Conservation (phyloP, 1,284 basidiomycete genomes). For the Heterobasidion parviporum region DNA sequence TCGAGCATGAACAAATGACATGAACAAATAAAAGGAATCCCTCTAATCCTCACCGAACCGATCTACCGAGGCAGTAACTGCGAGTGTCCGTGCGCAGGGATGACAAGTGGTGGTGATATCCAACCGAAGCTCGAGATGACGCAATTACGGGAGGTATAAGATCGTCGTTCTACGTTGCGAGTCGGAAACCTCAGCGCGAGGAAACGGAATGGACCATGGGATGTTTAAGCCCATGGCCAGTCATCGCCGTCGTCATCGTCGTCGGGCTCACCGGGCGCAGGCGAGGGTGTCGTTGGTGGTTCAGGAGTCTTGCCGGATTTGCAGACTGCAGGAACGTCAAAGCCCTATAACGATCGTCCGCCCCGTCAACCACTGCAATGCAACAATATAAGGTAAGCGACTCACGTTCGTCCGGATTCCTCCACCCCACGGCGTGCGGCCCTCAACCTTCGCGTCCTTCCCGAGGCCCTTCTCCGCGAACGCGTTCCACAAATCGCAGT, state of each 20-base stretch:
- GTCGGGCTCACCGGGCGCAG: slow-evolving; percentile 22
- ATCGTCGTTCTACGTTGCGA: no score
- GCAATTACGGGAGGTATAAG: no score
- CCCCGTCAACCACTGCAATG: neutral
- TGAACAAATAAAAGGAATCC: no score
- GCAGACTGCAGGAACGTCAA: slow-evolving; percentile 19
- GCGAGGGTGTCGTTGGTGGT: slow-evolving; percentile 12
- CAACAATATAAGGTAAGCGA: neutral
- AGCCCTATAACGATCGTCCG: slow-evolving; percentile 17
- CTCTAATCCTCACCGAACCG: no score
- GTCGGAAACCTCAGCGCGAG: no score
- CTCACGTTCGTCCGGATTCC: slow-evolving; percentile 60
- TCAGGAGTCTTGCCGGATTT: slow-evolving; percentile 12
- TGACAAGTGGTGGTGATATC: no score
- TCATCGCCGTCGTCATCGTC: slow-evolving; percentile 16
- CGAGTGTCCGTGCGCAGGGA: no score
- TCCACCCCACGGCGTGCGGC: slow-evolving; percentile 92
- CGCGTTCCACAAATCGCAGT: slow-evolving; percentile 82
- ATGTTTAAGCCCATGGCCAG: slow-evolving; percentile 6
- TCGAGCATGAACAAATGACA: no score
- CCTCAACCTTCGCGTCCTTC: slow-evolving; percentile 61
- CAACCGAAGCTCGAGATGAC: no score
- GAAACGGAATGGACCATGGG: no score
- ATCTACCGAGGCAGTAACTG: no score
- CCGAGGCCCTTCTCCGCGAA: slow-evolving; percentile 84